Evolutionary conservation across 1,139 yeast genomes (phyloP).

Genomic region (Williopsis jadinii): DNA sequence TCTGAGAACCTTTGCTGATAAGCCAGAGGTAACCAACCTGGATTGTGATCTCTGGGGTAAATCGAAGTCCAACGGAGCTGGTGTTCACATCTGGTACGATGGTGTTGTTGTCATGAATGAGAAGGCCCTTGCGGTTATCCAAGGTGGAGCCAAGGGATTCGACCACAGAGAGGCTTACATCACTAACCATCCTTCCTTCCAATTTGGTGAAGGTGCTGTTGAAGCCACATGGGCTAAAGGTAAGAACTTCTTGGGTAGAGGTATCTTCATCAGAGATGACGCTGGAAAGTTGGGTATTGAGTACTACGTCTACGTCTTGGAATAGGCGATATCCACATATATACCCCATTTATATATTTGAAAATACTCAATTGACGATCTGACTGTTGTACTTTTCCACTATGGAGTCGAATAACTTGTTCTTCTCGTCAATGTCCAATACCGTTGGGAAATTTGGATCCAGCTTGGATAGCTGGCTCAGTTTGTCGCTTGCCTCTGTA

Average conservation of each 20-base stretch:
- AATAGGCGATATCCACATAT: constrained; percentile 3
- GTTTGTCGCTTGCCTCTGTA: constrained; percentile 19
- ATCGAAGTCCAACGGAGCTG: constrained; percentile 30
- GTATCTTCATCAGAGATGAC: constrained; percentile 43
- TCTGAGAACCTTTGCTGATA: constrained; percentile 30
- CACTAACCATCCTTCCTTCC: constrained; percentile 38
- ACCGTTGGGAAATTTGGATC: constrained; percentile 47
- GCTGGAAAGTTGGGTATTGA: constrained; percentile 41
- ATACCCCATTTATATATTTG: background rate
- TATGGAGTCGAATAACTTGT: constrained; percentile 46
- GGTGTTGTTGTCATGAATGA: constrained; percentile 38
- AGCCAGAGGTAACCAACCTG: constrained; percentile 23
- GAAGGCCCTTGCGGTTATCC: constrained; percentile 30
- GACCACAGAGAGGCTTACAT: constrained; percentile 40
- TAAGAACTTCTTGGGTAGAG: constrained; percentile 44
- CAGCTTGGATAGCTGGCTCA: constrained; percentile 31
- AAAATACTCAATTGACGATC: constrained; percentile 2
- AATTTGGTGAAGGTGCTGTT: constrained; percentile 31
- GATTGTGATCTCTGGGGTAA: constrained; percentile 45
- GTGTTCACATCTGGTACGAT: constrained; percentile 35
- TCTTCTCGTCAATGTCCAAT: constrained; percentile 45
- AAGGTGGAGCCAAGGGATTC: constrained; percentile 26
- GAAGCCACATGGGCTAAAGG: constrained; percentile 39
- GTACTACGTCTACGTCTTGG: constrained; percentile 37
- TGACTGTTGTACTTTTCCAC: constrained; percentile 43